Conservation (phyloP, 2,329 filamentous ascomycete species). For the Talaromyces verruculosus region DNA sequence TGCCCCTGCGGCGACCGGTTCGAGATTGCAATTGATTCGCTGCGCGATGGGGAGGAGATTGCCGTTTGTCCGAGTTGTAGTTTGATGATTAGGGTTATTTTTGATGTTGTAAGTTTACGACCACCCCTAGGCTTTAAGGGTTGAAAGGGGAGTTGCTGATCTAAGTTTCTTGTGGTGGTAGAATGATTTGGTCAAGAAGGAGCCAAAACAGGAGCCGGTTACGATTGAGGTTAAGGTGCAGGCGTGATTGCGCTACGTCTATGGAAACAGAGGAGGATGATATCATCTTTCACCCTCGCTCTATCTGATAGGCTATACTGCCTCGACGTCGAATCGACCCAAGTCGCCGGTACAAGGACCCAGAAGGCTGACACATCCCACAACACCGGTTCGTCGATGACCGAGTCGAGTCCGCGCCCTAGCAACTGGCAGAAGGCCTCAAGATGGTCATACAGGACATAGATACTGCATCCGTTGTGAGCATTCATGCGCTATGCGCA, state of each 20-base stretch:
- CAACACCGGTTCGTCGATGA: neutral
- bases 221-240: slow-evolving; percentile 40
- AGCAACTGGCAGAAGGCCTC: neutral
- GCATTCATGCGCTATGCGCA: neutral
- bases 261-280: neutral
- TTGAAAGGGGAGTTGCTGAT: neutral
- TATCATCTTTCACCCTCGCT: neutral
- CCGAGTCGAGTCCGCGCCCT: too few species aligned
- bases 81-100: slow-evolving; percentile 93
- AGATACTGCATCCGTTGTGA: too few species aligned
- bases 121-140: too few species aligned
- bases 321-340: neutral
- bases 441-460: neutral
- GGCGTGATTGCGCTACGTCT: slow-evolving; percentile 32
- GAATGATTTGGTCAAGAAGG: slow-evolving; percentile 19
- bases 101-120: slow-evolving; percentile 66
- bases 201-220: slow-evolving; percentile 24
- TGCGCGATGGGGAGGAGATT: slow-evolving; percentile 87
- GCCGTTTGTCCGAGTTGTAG: slow-evolving; percentile 98
- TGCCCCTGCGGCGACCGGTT: slow-evolving; percentile 97
- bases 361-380: neutral
- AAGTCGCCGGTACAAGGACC: too few species aligned
- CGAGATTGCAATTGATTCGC: slow-evolving; percentile 80
- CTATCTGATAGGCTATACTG: neutral
- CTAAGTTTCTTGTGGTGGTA: slow-evolving; percentile 14